These are phyloP conservation scores for Erythrobasidium hasegawianum DNA, from an alignment of 1,284 basidiomycete genomes.

Conservation along the genomic window DNA sequence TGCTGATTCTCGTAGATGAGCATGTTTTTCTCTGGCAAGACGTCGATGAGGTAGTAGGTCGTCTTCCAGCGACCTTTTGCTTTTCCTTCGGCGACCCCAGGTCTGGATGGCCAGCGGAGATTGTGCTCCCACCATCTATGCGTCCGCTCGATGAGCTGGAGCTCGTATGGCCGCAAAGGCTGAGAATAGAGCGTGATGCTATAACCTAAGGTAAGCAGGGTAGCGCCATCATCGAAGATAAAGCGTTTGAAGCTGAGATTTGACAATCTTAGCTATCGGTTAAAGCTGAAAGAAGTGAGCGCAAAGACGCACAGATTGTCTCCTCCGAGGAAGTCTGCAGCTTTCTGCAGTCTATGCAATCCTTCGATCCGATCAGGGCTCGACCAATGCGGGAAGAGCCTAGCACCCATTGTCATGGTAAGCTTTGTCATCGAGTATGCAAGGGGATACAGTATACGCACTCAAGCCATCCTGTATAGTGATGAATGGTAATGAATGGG, in stretches of 20 bases:
- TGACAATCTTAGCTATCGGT: neutral
- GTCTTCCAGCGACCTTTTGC: constrained; percentile 24
- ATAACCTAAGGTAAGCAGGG: constrained; percentile 23
- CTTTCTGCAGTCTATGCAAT: constrained; percentile 12
- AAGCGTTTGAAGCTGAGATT: constrained; percentile 23
- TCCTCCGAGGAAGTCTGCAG: constrained; percentile 22
- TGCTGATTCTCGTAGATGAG: constrained; percentile 16
- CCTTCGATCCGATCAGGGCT: constrained; percentile 11
- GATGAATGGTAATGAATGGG: constrained; percentile 31
- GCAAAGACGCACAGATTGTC: constrained; percentile 25
- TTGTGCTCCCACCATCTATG: constrained; percentile 20
- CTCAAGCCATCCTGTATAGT: constrained; percentile 31
- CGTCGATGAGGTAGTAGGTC: constrained; percentile 20
- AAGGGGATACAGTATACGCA: neutral
- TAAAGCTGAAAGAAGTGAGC: no score
- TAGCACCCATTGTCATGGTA: no score
- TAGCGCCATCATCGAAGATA: constrained; percentile 22
- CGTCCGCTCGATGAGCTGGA: constrained; percentile 25
- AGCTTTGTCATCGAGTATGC: no score
- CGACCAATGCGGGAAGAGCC: constrained; percentile 25
- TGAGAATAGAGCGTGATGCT: constrained; percentile 32
- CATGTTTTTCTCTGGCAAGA: constrained; percentile 16
- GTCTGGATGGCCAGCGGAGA: constrained; percentile 28
- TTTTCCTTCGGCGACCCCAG: constrained; percentile 15
- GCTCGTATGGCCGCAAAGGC: constrained; percentile 25